These are phyloP conservation scores for Colletotrichum australisinense DNA, from an alignment of 2,329 filamentous ascomycete species.

Conservation along the genomic window DNA sequence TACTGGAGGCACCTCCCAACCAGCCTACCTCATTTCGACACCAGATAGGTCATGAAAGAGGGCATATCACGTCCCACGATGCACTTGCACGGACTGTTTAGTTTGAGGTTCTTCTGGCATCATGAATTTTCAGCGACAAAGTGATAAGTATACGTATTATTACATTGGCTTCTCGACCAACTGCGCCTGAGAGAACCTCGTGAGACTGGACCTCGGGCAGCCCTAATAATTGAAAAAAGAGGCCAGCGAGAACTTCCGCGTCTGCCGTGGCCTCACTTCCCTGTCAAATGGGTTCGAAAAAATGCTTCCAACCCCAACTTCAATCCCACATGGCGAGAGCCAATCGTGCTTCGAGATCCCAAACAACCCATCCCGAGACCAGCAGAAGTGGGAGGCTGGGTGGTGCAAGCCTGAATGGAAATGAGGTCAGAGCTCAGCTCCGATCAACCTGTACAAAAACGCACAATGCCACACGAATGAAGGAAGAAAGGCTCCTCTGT, in stretches of 20 bases:
- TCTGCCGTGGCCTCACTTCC: slow-evolving; percentile 26
- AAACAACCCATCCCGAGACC: slow-evolving; percentile 27
- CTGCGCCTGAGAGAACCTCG: background rate
- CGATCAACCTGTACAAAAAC: slow-evolving; percentile 2
- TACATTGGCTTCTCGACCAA: background rate
- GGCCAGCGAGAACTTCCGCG: slow-evolving; percentile 11
- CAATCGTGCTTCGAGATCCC: slow-evolving; percentile 23
- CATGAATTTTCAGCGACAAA: background rate
- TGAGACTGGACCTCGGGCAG: background rate
- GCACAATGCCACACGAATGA: background rate
- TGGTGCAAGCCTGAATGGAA: slow-evolving; percentile 27
- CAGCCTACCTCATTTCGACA: slow-evolving; percentile 11
- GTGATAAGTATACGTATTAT: background rate
- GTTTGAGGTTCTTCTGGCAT: background rate
- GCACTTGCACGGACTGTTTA: background rate
- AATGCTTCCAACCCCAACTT: slow-evolving; percentile 20
- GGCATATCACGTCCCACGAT: background rate
- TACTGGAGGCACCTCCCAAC: slow-evolving; percentile 18
- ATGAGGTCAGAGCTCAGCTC: slow-evolving; percentile 12
- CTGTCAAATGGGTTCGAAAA: slow-evolving; percentile 32
- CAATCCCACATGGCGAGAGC: slow-evolving; percentile 28
- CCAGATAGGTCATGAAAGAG: background rate
- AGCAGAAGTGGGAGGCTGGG: slow-evolving; percentile 20
- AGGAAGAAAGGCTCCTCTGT: background rate
- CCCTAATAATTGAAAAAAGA: slow-evolving; percentile 4